Evolutionary conservation across 164 flowering plant species (phyloP).

Genomic region (Protea cynaroides): DNA sequence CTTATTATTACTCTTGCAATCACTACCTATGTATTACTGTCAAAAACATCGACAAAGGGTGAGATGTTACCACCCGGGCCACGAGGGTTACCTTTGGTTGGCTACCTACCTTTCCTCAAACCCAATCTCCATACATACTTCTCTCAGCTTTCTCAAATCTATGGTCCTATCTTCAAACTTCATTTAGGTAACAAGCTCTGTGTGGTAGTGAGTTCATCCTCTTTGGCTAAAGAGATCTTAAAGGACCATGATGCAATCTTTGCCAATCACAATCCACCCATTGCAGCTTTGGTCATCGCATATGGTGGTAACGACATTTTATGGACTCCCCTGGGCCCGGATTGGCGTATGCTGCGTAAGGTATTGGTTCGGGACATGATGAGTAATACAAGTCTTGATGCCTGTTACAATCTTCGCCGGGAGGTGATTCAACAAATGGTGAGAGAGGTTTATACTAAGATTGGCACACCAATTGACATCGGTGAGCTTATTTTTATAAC

Average conservation of each 20-base stretch:
- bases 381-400: too few species aligned
- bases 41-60: too few species aligned
- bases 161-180: too few species aligned
- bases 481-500: slow-evolving; percentile 4
- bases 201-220: slow-evolving; percentile 9
- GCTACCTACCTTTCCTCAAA: too few species aligned
- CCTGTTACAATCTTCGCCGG: not conserved
- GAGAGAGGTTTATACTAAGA: not conserved
- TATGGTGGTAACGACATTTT: too few species aligned
- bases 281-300: not conserved
- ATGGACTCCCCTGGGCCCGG: too few species aligned
- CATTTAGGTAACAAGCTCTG: slow-evolving; percentile 13
- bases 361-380: not conserved
- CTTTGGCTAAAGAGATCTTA: not conserved
- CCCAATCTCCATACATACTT: too few species aligned
- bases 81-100: too few species aligned
- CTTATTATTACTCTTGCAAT: too few species aligned
- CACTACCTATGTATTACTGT: too few species aligned
- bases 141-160: too few species aligned
- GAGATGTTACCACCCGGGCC: too few species aligned
- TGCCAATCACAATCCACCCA: not conserved
- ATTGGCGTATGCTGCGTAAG: not conserved
- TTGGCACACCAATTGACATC: slow-evolving; percentile 4
- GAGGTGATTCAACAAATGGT: slow-evolving; percentile 4
- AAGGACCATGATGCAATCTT: slow-evolving; percentile 14